Evolutionary conservation across 768 basidiomycete genomes (phyloP).

Genomic region (Paxillus involutus): DNA sequence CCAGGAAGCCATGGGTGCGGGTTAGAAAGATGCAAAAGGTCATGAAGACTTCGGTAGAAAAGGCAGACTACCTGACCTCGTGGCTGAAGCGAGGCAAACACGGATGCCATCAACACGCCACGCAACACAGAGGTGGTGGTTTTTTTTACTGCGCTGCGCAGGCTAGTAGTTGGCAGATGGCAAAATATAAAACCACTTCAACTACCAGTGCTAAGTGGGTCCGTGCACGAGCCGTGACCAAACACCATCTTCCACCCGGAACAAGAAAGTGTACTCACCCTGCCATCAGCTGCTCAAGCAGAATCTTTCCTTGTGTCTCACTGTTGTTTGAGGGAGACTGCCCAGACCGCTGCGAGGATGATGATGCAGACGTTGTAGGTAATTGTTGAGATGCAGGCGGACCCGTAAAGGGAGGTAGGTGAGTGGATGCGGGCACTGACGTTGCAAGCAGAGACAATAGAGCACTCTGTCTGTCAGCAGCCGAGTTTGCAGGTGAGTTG

Average conservation of each 20-base stretch:
- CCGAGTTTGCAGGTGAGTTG: slow-evolving; percentile 33
- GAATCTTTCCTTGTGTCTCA: slow-evolving; percentile 69
- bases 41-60: slow-evolving; percentile 22
- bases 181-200: neutral
- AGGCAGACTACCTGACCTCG: slow-evolving; percentile 21
- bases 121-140: neutral
- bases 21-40: slow-evolving; percentile 13
- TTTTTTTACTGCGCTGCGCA: neutral
- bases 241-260: neutral
- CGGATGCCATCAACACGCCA: slow-evolving; percentile 13
- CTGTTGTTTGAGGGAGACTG: slow-evolving; percentile 54
- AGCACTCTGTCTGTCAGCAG: slow-evolving; percentile 72
- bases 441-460: slow-evolving; percentile 64
- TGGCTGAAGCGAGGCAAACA: slow-evolving; percentile 28
- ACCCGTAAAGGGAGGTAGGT: slow-evolving; percentile 13
- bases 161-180: neutral
- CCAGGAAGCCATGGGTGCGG: slow-evolving; percentile 31
- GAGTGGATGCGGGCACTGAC: slow-evolving; percentile 28
- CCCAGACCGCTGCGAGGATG: slow-evolving; percentile 53
- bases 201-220: neutral
- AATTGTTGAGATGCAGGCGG: slow-evolving; percentile 53
- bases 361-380: slow-evolving; percentile 66
- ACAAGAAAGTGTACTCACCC: slow-evolving; percentile 52
- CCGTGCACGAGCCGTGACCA: slow-evolving; percentile 5
- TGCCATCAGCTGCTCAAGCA: slow-evolving; percentile 80